Percentiles rank a stretch among this genome's conserved stretches.
phyloP scores from a whole-genome alignment of 345 rosid genomes.

The Gossypium mustelinum region DNA sequence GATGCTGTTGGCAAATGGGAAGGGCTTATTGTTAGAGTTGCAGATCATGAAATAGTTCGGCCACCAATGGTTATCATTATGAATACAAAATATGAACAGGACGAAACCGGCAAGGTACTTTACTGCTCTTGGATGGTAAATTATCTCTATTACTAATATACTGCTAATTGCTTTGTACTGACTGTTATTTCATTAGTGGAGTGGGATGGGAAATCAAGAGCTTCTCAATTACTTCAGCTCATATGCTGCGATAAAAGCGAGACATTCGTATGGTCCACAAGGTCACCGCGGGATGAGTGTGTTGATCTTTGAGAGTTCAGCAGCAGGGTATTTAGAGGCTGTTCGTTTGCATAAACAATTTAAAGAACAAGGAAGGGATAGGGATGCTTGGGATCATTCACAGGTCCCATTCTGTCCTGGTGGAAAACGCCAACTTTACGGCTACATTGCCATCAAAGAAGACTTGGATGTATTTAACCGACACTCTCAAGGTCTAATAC shows the following conservation, averaged over 20 bases:
- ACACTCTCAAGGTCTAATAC: slow-evolving; percentile 33
- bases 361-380: slow-evolving; percentile 37
- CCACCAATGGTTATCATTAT: slow-evolving; percentile 40
- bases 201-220: slow-evolving; percentile 49
- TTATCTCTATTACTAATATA: not conserved
- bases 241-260: slow-evolving; percentile 36
- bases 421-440: slow-evolving; percentile 43
- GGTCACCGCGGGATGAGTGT: slow-evolving; percentile 47
- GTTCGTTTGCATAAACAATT: slow-evolving; percentile 40
- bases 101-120: slow-evolving; percentile 37
- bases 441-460: slow-evolving; percentile 35
- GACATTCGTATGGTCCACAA: slow-evolving; percentile 45
- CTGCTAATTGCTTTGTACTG: slow-evolving; percentile 1
- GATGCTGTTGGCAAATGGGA: slow-evolving; percentile 39
- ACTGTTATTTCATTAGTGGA: slow-evolving; percentile 27
- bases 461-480: slow-evolving; percentile 36
- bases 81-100: slow-evolving; percentile 40
- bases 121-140: not conserved
- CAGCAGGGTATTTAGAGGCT: slow-evolving; percentile 42
- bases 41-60: slow-evolving; percentile 30
- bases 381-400: slow-evolving; percentile 36
- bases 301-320: slow-evolving; percentile 40
- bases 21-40: slow-evolving; percentile 29
- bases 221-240: slow-evolving; percentile 35
- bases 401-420: slow-evolving; percentile 25